These are phyloP conservation scores for Pythium rishiriense DNA, from an alignment of 352 stramenopile genomes.

Conservation along the genomic window DNA sequence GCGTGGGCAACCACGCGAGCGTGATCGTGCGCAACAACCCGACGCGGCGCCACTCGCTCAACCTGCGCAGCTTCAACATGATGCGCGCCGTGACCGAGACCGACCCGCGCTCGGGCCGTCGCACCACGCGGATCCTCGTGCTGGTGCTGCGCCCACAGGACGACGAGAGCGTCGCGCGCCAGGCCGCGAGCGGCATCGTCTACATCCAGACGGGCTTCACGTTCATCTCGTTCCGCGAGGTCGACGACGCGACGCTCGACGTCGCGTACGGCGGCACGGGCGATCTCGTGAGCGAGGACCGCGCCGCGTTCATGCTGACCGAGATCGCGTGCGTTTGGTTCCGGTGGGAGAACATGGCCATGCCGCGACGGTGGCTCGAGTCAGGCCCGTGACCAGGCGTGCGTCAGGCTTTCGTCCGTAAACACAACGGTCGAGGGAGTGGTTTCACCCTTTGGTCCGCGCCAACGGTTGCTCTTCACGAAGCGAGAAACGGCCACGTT, in stretches of 20 bases:
- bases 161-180: constrained; percentile 14
- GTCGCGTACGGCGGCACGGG: constrained; percentile 42
- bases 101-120: constrained; percentile 29
- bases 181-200: constrained; percentile 21
- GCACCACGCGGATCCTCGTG: constrained; percentile 32
- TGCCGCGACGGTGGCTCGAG: constrained; percentile 9
- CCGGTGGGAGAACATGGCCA: constrained; percentile 34
- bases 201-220: constrained; percentile 45
- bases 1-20: constrained; percentile 36
- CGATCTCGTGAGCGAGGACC: constrained; percentile 36
- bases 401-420: too few relatives aligned
- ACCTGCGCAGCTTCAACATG: constrained; percentile 36
- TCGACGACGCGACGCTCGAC: constrained; percentile 24
- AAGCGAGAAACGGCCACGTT: too few relatives aligned
- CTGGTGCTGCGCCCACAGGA: constrained; percentile 33
- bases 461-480: too few relatives aligned
- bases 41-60: not conserved
- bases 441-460: too few relatives aligned
- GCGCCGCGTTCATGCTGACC: constrained; percentile 29
- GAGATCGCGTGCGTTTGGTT: not conserved
- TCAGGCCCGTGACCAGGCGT: too few relatives aligned
- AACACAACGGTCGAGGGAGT: too few relatives aligned
- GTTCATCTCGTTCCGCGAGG: constrained; percentile 37
- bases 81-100: constrained; percentile 39
- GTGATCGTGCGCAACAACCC: constrained; percentile 45